phyloP scores from a whole-genome alignment of 139 green algal species.

The Volvox africanus region DNA sequence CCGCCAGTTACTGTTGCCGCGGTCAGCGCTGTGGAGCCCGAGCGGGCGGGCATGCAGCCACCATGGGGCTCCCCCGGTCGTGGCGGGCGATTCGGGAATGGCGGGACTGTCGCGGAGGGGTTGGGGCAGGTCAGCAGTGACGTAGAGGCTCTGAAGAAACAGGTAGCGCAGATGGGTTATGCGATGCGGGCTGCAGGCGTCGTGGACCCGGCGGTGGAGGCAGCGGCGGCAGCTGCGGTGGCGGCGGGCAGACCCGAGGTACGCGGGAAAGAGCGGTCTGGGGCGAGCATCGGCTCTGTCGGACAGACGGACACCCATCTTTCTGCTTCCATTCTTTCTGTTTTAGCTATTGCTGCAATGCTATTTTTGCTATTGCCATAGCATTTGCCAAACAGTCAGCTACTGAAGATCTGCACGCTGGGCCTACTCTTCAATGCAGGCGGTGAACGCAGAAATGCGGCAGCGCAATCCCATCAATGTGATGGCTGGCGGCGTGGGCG shows the following conservation, averaged over 20 bases:
- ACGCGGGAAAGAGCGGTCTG: not conserved
- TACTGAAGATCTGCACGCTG: not conserved
- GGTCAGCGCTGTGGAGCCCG: not conserved
- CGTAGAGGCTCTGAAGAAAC: slow-evolving; percentile 35
- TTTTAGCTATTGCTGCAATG: no score
- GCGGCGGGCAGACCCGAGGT: slow-evolving; percentile 8
- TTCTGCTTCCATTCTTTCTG: no score
- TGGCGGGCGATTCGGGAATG: not conserved
- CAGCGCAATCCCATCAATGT: slow-evolving; percentile 23
- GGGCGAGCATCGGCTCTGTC: no score
- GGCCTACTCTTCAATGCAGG: not conserved
- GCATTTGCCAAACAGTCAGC: no score
- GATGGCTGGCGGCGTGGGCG: not conserved
- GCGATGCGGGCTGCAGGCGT: slow-evolving; percentile 20
- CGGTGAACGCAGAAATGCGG: not conserved
- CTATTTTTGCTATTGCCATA: no score
- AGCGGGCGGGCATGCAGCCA: not conserved
- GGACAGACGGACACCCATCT: no score
- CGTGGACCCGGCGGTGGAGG: not conserved
- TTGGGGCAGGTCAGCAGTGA: slow-evolving; percentile 5
- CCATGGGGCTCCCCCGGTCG: not conserved
- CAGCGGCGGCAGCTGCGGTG: not conserved
- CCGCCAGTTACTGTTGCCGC: not conserved
- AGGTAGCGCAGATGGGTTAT: slow-evolving; percentile 25
- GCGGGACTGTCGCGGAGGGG: slow-evolving; percentile 12